Base-by-base conservation (phyloP, 768 basidiomycete species). In the Scleroderma bovista region DNA sequence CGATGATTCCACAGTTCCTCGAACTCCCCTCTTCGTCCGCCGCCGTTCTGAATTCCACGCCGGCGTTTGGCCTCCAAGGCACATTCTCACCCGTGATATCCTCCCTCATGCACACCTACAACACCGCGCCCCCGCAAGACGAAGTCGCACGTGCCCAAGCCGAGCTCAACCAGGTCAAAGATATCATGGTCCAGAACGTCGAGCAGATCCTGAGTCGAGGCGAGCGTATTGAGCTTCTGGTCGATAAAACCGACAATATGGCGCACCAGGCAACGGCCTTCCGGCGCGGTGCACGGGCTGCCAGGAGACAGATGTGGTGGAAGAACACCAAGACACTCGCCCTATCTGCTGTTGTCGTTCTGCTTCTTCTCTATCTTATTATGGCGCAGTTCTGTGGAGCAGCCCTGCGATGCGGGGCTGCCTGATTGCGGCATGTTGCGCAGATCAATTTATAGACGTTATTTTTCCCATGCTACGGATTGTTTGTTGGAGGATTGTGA, bases 131-230 rank as follows among this genome's bases (percentile, higher is more conserved):
- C 15, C 93, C 91, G 33, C 68, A 76, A 8, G 96, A 99, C 65
- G 92, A 94, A 54, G 81, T 98, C 50, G 73, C 85, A 17, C 88
- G 91, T 54, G 95, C 95, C 6, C 93, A 93, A 63, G 78, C 79
- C 5, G 93, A 97, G 66, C 76, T 93, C 37, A 81, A 83, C 52
- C 88, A 91, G 57, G 89, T 96, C 42, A 97, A 96, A 66, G 86
- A 93, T 60, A 91, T 96, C 69, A 95, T 96, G 93, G 94, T 97
- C 45, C 90, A 97, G 69, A 97, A 97, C 65, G 94, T 97, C 55
- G 93, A 97, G 70, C 89, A 93, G 66, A 95, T 98, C 55, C 79
- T 99, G 37, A 86, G 81, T 47, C 78, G 96, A 33, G 96, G 96
- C 20, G 96, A 99, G 68, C 78, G 96, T 47, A 91, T 99, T 57